A percentile compares a stretch with the other conserved stretches of the same genome.
phyloP scores from a whole-genome alignment of 2,329 filamentous ascomycete genomes.

The Colletotrichum ledebouriae region DNA sequence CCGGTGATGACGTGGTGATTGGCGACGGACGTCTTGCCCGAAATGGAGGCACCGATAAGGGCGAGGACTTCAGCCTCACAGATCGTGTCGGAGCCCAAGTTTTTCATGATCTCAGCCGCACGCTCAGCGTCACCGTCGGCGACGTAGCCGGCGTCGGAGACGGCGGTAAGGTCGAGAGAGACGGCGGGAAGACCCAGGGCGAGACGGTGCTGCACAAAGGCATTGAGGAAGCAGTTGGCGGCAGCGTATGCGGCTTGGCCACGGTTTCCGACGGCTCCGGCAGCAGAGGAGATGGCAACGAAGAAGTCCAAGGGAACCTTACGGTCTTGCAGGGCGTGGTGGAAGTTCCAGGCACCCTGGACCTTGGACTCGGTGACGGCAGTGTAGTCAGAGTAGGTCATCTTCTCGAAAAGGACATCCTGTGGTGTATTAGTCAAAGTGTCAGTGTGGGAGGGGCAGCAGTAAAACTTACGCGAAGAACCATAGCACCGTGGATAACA shows the following conservation, averaged over 20 bases:
- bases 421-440: conserved; percentile 37
- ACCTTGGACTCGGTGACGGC: conserved; percentile 65
- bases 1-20: conserved; percentile 67
- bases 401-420: conserved; percentile 66
- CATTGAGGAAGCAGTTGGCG: conserved; percentile 62
- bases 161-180: conserved; percentile 65
- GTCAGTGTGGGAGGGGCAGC: too few species aligned
- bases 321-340: conserved; percentile 56
- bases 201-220: conserved; percentile 57
- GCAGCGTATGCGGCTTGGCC: conserved; percentile 67
- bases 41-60: conserved; percentile 65
- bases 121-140: conserved; percentile 59
- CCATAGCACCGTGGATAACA: conserved; percentile 61
- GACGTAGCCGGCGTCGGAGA: conserved; percentile 65
- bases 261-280: conserved; percentile 64
- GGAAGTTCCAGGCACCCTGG: conserved; percentile 66
- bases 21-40: conserved; percentile 57
- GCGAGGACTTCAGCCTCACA: conserved; percentile 67
- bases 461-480: conserved; percentile 47
- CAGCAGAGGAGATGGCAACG: conserved; percentile 65
- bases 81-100: conserved; percentile 63
- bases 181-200: conserved; percentile 58
- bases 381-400: conserved; percentile 63
- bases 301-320: conserved; percentile 63
- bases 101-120: conserved; percentile 62